Base-by-base conservation (phyloP, 2,329 filamentous ascomycete genomes). In the Phialophora expanda region DNA sequence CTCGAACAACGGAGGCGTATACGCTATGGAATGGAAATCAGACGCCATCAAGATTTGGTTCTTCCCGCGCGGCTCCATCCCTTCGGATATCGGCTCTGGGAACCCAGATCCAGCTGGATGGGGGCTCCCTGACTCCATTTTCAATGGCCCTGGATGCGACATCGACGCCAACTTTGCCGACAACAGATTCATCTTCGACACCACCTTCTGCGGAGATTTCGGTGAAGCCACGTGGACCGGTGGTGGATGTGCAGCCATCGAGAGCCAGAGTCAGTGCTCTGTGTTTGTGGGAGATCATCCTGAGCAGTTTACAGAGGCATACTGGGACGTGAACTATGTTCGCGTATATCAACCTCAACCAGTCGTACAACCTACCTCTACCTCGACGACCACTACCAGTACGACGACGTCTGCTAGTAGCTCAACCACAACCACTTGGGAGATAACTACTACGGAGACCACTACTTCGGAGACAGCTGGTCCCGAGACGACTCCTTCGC, bases 21-120 rank as follows among this genome's bases (percentile, higher is more conserved):
- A 90, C 72, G 90, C 87, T 38, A 86, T 89, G 67, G 88, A 92
- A 77, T 96, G 93, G 91, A 92, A 89, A 1, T 83, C 84, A 32
- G 76, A 85, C 0, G 83, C 83, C 69, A 95, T 98, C 76, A 84
- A 85, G 53, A 83, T 96, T 70, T 97, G 88, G 86, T 82, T 80
- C 72, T 86, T 85, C 69, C 70, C 78, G 1, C 77, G 82, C n/a
- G 67, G 67, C 14, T 65, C 70, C 3, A 80, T 85, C 32, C 84
- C 84, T 0, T 60, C 61, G 1, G 82, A 84, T 22, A 79, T 86
- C 50, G 71, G 74, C 9, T 71, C 69, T 17, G 84, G 83, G 1
- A 78, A 83, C 68, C 80, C 82, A 8, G 50, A 69, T 34, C 66
- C 70, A 30, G 72, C 72, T 0, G 62, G 53, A 17, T 86, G 84